These are phyloP conservation scores for Neonectria neomacrospora DNA, from an alignment of 2,329 filamentous ascomycete species.

Conservation along the genomic window DNA sequence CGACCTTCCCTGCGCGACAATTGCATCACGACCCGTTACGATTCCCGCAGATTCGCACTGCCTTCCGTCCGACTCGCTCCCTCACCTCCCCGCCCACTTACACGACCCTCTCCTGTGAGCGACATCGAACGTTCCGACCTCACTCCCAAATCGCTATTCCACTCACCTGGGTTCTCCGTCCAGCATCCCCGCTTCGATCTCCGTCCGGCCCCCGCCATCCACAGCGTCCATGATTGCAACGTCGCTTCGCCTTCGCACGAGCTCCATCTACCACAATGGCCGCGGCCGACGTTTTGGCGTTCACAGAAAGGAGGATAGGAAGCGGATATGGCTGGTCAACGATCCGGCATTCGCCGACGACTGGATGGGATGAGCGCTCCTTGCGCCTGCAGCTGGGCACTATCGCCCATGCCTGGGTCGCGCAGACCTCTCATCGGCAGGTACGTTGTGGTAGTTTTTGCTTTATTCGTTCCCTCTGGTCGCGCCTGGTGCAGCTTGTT, in stretches of 20 bases:
- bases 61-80: constrained; percentile 7
- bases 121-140: constrained; percentile 24
- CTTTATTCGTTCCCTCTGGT: constrained; percentile 16
- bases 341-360: constrained; percentile 46
- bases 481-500: constrained; percentile 9
- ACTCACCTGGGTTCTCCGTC: constrained; percentile 26
- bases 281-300: constrained; percentile 60
- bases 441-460: constrained; percentile 30
- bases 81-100: constrained; percentile 30
- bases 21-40: constrained; percentile 32
- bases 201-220: constrained; percentile 29
- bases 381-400: constrained; percentile 45
- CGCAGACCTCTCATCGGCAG: constrained; percentile 35
- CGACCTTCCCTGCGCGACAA: constrained; percentile 27
- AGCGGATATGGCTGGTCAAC: constrained; percentile 52
- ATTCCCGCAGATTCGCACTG: constrained; percentile 27
- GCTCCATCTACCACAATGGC: constrained; percentile 65
- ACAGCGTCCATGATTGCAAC: constrained; percentile 65
- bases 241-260: constrained; percentile 54
- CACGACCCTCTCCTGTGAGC: constrained; percentile 25
- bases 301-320: constrained; percentile 56
- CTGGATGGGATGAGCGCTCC: constrained; percentile 43
- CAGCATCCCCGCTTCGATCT: constrained; percentile 25
- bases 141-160: constrained; percentile 21
- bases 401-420: constrained; percentile 50